Evolutionary conservation across 176 grass and related monocot species (phyloP).

Genomic region (Bothriochloa decipiens): DNA sequence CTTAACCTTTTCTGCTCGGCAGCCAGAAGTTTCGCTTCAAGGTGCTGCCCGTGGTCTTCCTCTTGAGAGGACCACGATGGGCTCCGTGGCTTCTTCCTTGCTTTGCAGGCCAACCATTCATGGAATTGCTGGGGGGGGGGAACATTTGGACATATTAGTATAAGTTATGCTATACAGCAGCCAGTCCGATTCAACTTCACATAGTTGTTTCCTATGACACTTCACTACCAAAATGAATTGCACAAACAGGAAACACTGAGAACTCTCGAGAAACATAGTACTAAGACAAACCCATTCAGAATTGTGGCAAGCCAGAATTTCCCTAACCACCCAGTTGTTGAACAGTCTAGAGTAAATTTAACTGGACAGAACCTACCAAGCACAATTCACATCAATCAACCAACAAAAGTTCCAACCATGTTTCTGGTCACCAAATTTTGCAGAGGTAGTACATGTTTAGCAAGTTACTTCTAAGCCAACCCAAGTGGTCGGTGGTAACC

Average conservation of each 20-base stretch:
- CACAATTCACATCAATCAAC: constrained; percentile 32
- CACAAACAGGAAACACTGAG: not conserved
- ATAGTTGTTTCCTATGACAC: not conserved
- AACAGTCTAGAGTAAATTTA: not conserved
- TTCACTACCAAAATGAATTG: not conserved
- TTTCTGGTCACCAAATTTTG: constrained; percentile 33
- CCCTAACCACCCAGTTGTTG: not conserved
- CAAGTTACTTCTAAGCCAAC: constrained; percentile 52
- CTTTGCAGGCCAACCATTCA: constrained; percentile 94
- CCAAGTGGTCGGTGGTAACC: constrained; percentile 42
- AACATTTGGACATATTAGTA: constrained; percentile 25
- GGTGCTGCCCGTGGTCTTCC: constrained; percentile 82
- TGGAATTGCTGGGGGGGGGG: constrained; percentile 74
- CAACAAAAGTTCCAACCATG: constrained; percentile 28
- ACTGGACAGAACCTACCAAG: not conserved
- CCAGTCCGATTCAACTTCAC: not conserved
- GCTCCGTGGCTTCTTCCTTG: constrained; percentile 89
- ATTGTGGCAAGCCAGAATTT: not conserved
- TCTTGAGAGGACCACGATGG: constrained; percentile 98
- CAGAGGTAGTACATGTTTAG: not conserved
- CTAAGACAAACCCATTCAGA: not conserved
- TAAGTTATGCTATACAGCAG: not conserved
- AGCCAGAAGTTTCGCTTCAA: constrained; percentile 89
- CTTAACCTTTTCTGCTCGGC: constrained; percentile 94
- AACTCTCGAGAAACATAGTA: not conserved